A percentile compares a stretch with the other conserved stretches of the same genome.
phyloP scores from a whole-genome alignment of 495 filamentous ascomycete genomes.

The Talaromyces nanjingensis region DNA sequence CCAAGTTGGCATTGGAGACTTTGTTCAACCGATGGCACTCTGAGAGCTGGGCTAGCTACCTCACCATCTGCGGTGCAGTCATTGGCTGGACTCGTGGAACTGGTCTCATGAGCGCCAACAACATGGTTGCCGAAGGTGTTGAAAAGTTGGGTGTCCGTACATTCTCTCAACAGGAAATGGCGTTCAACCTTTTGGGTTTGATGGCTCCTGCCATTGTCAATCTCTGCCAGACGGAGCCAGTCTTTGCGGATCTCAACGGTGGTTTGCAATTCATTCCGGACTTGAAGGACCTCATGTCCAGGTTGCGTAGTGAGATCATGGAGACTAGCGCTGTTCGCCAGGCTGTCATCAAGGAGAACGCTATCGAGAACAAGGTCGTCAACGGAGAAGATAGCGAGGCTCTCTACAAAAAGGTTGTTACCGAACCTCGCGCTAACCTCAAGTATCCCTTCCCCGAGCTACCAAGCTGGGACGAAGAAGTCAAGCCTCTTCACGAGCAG shows the following conservation, averaged over 20 bases:
- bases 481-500: conserved; percentile 77
- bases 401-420: conserved; percentile 87
- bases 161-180: conserved; percentile 99
- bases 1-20: conserved; percentile 93
- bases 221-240: conserved; percentile 90
- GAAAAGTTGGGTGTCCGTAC: conserved; percentile 95
- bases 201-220: conserved; percentile 94
- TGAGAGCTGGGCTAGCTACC: conserved; percentile 94
- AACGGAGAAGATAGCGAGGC: conserved; percentile 89
- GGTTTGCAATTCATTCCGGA: conserved; percentile 96
- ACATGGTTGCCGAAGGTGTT: conserved; percentile 93
- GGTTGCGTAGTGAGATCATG: conserved; percentile 82
- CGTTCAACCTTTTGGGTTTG: conserved; percentile 93
- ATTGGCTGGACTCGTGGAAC: conserved; percentile 99
- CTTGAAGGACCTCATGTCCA: conserved; percentile 88
- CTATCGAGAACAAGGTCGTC: conserved; percentile 95
- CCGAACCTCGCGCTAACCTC: conserved; percentile 94
- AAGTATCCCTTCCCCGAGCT: conserved; percentile 89
- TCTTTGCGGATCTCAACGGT: conserved; percentile 95
- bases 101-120: conserved; percentile 96
- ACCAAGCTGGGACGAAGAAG: conserved; percentile 84
- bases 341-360: conserved; percentile 90
- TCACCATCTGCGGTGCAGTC: conserved; percentile 97
- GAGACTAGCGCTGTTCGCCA: conserved; percentile 90
- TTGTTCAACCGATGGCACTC: conserved; percentile 98